Base-by-base conservation (phyloP, 2,329 filamentous ascomycete species). In the Sclerotinia trifoliorum region DNA sequence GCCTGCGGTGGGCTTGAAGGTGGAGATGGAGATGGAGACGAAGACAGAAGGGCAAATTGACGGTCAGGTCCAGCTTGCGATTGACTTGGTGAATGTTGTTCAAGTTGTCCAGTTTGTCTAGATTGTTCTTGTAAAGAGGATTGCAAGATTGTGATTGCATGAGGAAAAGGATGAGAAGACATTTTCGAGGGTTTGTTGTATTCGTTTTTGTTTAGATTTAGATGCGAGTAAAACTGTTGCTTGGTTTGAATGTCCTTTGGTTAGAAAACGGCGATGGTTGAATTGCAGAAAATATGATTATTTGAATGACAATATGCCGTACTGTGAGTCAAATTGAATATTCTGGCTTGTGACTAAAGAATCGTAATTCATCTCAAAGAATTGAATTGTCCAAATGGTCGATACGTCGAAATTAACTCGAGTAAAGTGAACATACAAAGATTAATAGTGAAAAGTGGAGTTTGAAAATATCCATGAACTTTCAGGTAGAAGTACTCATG, bases 391-490 rank as follows among this genome's bases (percentile, higher is more conserved):
- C 46, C 35, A 17, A 44, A 57, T 11, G 13, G n/a, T 44, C 7
- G 32, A 24, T 39, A 24, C 5, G 3, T 42, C 7, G 39, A 11
- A 10, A 39, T 21, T 10, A 21, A 13, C 29, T 51, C 26, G 11
- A 26, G 17, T 21, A 39, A 51, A 24, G 7, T 8, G n/a, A 8
- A 7, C 2, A 26, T 26, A 7, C 1, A 62, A 51, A 51, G 11
- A 19, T 62, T 17, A 21, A 39, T 51, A 6, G 32, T 11, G 1
- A 26, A 7, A 24, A 51, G 39, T 1, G n/a, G 60, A 5, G 24
- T 21, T 19, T 39, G 60, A 8, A 39, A 39, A 62, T 35, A 17
- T 6, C n/a, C 46, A 62, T 62, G 29, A 62, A 62, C 60, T 62
- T 62, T 62, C 60, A 51, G 46, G 46, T 39, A 35, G 15, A 24